Base-by-base conservation (phyloP, 176 grass and related monocot species). In the Aegilops speltoides region DNA sequence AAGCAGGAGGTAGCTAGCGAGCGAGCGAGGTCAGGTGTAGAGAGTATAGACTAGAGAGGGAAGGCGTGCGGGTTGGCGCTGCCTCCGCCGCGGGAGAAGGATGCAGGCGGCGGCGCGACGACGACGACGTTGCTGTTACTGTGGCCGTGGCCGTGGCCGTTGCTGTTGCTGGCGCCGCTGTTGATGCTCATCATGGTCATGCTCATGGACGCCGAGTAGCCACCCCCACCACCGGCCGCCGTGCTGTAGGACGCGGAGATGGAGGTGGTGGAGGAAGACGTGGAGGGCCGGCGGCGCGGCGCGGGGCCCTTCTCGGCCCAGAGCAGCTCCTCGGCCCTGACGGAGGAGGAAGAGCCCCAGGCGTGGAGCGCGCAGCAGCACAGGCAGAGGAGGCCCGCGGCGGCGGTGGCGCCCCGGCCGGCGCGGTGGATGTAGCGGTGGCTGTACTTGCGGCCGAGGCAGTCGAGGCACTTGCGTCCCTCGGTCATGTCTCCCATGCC, bases 401-500 rank as follows among this genome's bases (percentile, higher is more conserved):
- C 72, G 12, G 23, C 5, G 34, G 67, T 57, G 13, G 33, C n/a
- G 12, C 24, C 72, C 25, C 78, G 65, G 14, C 87, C 93, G 34
- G 93, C 93, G 16, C 73, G 83, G 65, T 89, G 78, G 65, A 94
- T 94, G 50, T 94, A 94, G 79, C 90, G 79, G 80, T 92, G 87
- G 86, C 93, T 95, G 70, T 81, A 95, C 63, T 88, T 83, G 14
- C 85, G 89, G 5, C 93, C 90, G 11, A 95, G 70, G 83, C 90
- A 95, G 34, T 88, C 79, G n/a, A 86, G 54, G 75, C 90, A 95
- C 87, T 95, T 95, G 38, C 93, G 88, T 26, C 93, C 93, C 84
- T 92, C 90, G 7, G 85, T 32, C 90, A 95, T 95, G 22, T 95
- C 90, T 22, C 88, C 93, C 93, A 95, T 92, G 57, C 86, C 90